Evolutionary conservation across 2,329 filamentous ascomycete genomes (phyloP).

Genomic region (Fusarium sterilihyphosum): DNA sequence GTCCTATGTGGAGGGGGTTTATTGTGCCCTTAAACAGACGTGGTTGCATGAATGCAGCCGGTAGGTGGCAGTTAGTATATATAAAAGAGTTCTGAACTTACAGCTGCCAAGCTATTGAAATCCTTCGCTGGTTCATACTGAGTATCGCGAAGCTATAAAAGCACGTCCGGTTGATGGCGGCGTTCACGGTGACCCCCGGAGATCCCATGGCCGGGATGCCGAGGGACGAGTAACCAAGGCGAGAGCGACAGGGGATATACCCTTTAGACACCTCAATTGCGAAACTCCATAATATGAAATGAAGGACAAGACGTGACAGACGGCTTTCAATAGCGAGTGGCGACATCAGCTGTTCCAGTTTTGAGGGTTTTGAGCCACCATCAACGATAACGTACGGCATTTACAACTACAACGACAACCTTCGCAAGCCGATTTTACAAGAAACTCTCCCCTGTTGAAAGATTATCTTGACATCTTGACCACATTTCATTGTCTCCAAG

Average conservation of each 20-base stretch:
- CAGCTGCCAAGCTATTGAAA: too few relatives aligned
- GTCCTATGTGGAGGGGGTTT: too few relatives aligned
- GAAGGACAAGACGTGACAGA: too few relatives aligned
- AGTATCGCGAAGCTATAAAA: too few relatives aligned
- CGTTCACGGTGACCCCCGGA: rapidly evolving
- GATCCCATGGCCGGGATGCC: too few relatives aligned
- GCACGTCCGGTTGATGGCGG: too few relatives aligned
- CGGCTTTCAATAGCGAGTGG: too few relatives aligned
- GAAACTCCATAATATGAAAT: rapidly evolving
- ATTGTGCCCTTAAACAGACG: too few relatives aligned
- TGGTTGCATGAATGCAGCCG: rapidly evolving
- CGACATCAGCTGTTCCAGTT: neutral
- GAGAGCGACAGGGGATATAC: rapidly evolving
- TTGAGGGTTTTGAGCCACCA: rapidly evolving
- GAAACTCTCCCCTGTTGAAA: rapidly evolving
- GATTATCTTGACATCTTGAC: rapidly evolving
- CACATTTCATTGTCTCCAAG: too few relatives aligned
- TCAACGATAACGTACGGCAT: too few relatives aligned
- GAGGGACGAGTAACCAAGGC: neutral
- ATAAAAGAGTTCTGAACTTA: rapidly evolving
- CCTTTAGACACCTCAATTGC: rapidly evolving
- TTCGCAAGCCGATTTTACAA: rapidly evolving
- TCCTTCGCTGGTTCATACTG: rapidly evolving
- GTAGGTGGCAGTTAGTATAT: rapidly evolving
- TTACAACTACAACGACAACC: rapidly evolving